Conservation (phyloP, 2,329 filamentous ascomycete species). For the Sclerotiophoma versabilis region DNA sequence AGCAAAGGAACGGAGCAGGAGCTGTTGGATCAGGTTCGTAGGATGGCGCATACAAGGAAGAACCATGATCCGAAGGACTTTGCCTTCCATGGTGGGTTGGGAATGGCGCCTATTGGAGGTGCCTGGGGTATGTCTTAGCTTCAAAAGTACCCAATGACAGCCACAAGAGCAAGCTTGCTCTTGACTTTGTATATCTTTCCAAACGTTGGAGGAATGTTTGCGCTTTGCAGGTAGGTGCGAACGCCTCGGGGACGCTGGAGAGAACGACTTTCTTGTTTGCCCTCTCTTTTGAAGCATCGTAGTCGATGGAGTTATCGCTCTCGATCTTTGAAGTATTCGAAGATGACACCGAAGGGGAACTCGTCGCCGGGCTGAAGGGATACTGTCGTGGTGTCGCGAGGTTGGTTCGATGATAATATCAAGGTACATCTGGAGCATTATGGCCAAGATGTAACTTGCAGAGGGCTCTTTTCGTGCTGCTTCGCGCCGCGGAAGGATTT, state of each 20-base stretch:
- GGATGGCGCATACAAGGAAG: constrained; percentile 36
- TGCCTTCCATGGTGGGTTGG: constrained; percentile 1
- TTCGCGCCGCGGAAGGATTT: neutral
- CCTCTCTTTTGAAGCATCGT: constrained; percentile 2
- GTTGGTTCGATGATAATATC: neutral
- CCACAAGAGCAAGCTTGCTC: neutral
- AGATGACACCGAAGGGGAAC: neutral
- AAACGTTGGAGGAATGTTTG: neutral
- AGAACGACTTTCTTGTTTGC: constrained; percentile 1
- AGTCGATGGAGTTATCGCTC: neutral
- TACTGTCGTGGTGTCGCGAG: neutral
- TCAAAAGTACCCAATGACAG: neutral
- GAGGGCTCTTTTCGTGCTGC: neutral
- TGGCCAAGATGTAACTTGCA: no score
- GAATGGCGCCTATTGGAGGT: constrained; percentile 1
- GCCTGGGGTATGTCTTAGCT: neutral
- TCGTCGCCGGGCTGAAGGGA: constrained; percentile 1
- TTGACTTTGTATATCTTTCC: constrained; percentile 1
- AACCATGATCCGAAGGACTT: constrained; percentile 18
- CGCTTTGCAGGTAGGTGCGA: neutral
- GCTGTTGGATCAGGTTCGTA: constrained; percentile 33
- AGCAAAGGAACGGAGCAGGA: constrained; percentile 36
- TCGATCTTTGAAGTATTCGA: constrained; percentile 6
- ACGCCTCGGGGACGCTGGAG: constrained; percentile 1
- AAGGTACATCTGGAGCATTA: no score